Evolutionary conservation across 192 early-diverging fungal species (phyloP), one percentile per base, ranked within the genome.

Genomic region (Diversispora epigaea): DNA sequence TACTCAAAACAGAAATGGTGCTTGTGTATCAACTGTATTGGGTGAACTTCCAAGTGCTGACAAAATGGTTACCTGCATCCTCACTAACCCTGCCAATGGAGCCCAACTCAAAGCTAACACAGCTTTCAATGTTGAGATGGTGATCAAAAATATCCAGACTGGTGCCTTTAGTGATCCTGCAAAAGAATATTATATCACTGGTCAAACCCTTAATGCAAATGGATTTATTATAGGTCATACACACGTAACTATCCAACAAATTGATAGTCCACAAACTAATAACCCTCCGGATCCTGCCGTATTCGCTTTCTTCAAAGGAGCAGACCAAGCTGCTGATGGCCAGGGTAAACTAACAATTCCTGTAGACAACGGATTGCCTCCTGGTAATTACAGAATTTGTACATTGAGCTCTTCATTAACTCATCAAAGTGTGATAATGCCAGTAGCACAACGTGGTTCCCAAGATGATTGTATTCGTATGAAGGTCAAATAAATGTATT

Each of bases 391-490:
- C n/a, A 54, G 75, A 17, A 45, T 76, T 6, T 76, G 75, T 50
- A 52, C 75, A 11, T 73, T 76, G 62, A 19, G 15, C 4, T 8
- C 40, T 62, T 21, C 25, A 15, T 44, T 41, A 4, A 8, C 45
- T 47, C 75, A 76, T 58, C 66, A 69, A 41, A 22, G 68, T 22
- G 68, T 76, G 0, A 3, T 76, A 15, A 76, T 76, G 75, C 75
- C 75, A 6, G 75, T 76, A 6, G 75, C 75, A 17, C 75, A 71
- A 44, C 71, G 75, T 41, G 75, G 75, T 25, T 5, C 75, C 15
- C 75, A 76, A 62, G 75, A 76, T 22, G 75, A 76, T 25, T 76
- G 75, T 46, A 71, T 76, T 43, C 71, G 75, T 45, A n/a, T 76
- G 6, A 4, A 0, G n/a, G 43, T 71, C 25, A 0, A 11, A 0